Base-by-base conservation (phyloP, 208 protist species). In the Leptomonas seymouri region DNA sequence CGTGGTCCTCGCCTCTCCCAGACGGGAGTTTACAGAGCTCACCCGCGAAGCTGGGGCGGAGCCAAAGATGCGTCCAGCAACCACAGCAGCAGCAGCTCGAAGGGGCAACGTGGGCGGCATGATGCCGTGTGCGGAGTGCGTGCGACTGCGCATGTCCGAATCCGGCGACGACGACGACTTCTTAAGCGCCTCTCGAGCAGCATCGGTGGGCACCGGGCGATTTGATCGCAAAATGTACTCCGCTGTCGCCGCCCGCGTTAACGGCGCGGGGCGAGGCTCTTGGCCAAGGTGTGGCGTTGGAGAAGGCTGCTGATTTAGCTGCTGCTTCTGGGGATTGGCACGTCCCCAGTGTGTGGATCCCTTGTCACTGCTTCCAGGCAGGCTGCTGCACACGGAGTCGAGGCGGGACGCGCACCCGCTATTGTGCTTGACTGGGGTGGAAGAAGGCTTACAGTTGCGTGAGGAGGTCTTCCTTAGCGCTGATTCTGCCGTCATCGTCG, bases 21-120 rank as follows among this genome's bases (percentile, higher is more conserved):
- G 46, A 16, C 70, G 70, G 2, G 76, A 81, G 71, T 81, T 76
- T 9, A 81, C 76, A 6, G 76, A 81, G 25, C 55, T 71, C 28
- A 75, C 63, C 21, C 76, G 76, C 4, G 76, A 81, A 5, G 76
- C 54, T 30, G 76, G 60, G 9, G 71, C 71, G 15, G 71, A 77
- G 45, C 49, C 57, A 31, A 62, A 67, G 25, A 45, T 53, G 34
- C 71, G 64, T 18, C n/a, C 21, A 16, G 64, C 27, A 9, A 6
- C 25, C 11, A 31, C 36, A 6, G 36, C 12, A 14, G 48, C 44
- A 41, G 20, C 42, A 42, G 20, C 54, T 7, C 55, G 42, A 31
- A 16, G 49, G 44, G 63, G 41, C 20, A 25, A 54, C 30, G 61
- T 16, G 44, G 58, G 44, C 39, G 58, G 53, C 18, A 45, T 28